These are phyloP conservation scores for Herpotrichia juniperi DNA, from an alignment of 2,329 filamentous ascomycete genomes.

Conservation along the genomic window DNA sequence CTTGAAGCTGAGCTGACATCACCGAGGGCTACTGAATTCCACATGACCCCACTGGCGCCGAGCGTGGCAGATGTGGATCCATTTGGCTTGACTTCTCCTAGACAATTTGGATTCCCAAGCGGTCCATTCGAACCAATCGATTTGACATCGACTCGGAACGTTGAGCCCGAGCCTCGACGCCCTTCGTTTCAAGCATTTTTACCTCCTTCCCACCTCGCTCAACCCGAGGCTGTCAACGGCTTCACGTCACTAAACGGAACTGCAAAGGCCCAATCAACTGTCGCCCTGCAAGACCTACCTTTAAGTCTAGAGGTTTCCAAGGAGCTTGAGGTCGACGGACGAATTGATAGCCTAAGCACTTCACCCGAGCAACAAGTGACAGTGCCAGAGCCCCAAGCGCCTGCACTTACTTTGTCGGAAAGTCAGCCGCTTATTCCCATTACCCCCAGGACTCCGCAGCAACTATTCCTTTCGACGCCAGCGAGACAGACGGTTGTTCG, in stretches of 20 bases:
- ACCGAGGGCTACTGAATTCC: conserved; percentile 42
- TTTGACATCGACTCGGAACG: conserved; percentile 20
- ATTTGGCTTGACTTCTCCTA: conserved; percentile 47
- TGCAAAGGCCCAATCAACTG: conserved; percentile 31
- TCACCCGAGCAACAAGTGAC: conserved; percentile 20
- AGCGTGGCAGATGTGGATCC: conserved; percentile 41
- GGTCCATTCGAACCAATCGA: conserved; percentile 31
- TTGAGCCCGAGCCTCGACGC: conserved; percentile 31
- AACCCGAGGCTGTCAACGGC: conserved; percentile 38
- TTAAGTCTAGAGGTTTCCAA: conserved; percentile 18
- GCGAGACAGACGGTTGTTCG: conserved; percentile 29
- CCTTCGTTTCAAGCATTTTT: conserved; percentile 46
- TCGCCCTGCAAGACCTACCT: conserved; percentile 16
- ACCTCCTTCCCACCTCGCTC: conserved; percentile 34
- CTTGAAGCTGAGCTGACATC: conserved; percentile 45
- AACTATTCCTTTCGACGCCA: conserved; percentile 37
- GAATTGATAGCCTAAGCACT: conserved; percentile 33
- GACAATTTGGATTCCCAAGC: conserved; percentile 48
- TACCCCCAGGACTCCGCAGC: conserved; percentile 10
- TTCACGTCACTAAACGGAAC: conserved; percentile 44
- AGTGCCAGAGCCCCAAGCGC: conserved; percentile 15
- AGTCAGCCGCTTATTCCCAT: neutral
- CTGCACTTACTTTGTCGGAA: conserved; percentile 17
- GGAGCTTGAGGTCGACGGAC: conserved; percentile 11
- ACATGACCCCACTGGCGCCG: conserved; percentile 45